Evolutionary conservation across 2,329 filamentous ascomycete genomes (phyloP).

Genomic region (Neoascochyta sp.): DNA sequence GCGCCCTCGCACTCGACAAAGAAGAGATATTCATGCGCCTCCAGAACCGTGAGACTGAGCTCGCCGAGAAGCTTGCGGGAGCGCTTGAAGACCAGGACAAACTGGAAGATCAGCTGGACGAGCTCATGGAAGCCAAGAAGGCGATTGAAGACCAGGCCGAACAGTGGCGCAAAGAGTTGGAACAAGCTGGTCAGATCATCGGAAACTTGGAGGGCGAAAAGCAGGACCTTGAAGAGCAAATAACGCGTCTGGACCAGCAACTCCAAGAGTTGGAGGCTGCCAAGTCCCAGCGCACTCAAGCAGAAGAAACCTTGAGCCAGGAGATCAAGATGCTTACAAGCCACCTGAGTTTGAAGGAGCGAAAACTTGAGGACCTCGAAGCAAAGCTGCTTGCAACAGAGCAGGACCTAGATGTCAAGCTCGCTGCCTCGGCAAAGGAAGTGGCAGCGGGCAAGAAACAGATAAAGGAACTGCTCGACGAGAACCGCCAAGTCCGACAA

Average conservation of each 20-base stretch:
- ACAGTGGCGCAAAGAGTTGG: conserved; percentile 72
- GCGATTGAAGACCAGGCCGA: conserved; percentile 81
- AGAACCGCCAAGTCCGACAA: conserved; percentile 78
- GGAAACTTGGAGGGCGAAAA: conserved; percentile 84
- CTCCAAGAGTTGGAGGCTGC: conserved; percentile 67
- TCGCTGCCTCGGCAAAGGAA: conserved; percentile 74
- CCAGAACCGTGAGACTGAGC: conserved; percentile 82
- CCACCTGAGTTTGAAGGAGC: conserved; percentile 81
- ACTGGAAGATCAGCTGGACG: conserved; percentile 89
- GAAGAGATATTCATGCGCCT: conserved; percentile 99
- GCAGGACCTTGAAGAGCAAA: conserved; percentile 63
- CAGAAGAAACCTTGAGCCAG: conserved; percentile 72
- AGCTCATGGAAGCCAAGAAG: conserved; percentile 83
- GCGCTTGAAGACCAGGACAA: conserved; percentile 92
- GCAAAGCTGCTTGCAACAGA: conserved; percentile 77
- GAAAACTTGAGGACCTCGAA: conserved; percentile 85
- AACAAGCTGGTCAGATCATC: conserved; percentile 88
- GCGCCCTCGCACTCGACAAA: conserved; percentile 92
- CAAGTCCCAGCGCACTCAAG: conserved; percentile 69
- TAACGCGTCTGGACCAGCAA: conserved; percentile 66
- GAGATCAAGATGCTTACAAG: conserved; percentile 91
- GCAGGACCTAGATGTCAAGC: conserved; percentile 83
- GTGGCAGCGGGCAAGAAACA: conserved; percentile 69
- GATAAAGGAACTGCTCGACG: conserved; percentile 70
- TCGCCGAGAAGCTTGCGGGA: conserved; percentile 87